Evolutionary conservation across 2,329 filamentous ascomycete species (phyloP).

Genomic region (Sphaerulina vaccinii): DNA sequence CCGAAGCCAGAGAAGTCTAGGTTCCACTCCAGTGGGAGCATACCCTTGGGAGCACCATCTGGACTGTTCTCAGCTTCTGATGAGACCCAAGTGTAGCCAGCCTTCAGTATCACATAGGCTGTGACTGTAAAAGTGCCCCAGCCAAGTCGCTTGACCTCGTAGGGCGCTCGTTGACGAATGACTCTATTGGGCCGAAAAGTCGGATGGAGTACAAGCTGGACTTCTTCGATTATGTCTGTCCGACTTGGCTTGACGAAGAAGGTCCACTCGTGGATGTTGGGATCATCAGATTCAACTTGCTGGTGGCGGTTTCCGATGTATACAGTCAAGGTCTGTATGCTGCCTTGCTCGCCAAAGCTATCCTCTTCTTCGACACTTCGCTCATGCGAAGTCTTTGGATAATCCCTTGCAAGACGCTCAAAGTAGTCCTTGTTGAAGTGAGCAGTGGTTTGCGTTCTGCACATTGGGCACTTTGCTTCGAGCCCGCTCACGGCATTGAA

Average conservation of each 20-base stretch:
- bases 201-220: conserved; percentile 45
- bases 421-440: conserved; percentile 31
- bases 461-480: conserved; percentile 49
- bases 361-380: conserved; percentile 40
- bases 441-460: conserved; percentile 43
- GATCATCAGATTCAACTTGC: conserved; percentile 24
- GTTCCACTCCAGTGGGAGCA: conserved; percentile 44
- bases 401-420: conserved; percentile 35
- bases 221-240: conserved; percentile 46
- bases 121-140: conserved; percentile 47
- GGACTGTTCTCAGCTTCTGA: conserved; percentile 38
- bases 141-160: conserved; percentile 42
- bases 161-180: conserved; percentile 40
- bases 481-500: conserved; percentile 33
- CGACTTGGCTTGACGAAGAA: conserved; percentile 48
- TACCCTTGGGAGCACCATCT: conserved; percentile 36
- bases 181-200: conserved; percentile 43
- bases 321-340: conserved; percentile 44
- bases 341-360: conserved; percentile 24
- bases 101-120: conserved; percentile 43
- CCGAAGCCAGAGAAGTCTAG: conserved; percentile 43
- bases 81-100: conserved; percentile 46
- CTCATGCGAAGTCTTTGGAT: conserved; percentile 40
- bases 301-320: conserved; percentile 47
- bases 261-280: conserved; percentile 44